A percentile compares a stretch with the other conserved stretches of the same genome.
These are phyloP conservation scores for Pittosporum tobira DNA, from an alignment of 129 eudicot genomes.

Conservation along the genomic window DNA sequence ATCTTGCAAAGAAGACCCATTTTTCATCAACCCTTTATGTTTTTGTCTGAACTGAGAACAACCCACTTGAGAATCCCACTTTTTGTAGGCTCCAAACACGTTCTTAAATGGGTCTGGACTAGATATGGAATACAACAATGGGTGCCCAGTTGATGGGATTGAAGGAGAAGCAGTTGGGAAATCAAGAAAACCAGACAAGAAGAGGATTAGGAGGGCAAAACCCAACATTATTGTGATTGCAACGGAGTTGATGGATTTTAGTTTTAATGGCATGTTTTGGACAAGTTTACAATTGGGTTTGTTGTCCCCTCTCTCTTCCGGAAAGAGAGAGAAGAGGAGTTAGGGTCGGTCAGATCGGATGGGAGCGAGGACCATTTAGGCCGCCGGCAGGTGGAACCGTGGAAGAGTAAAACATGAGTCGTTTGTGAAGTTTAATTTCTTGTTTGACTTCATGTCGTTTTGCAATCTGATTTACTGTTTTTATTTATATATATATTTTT, in stretches of 20 bases:
- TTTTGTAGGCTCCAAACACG: slow-evolving; percentile 46
- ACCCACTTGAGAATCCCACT: slow-evolving; percentile 90
- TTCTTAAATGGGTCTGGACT: slow-evolving; percentile 57
- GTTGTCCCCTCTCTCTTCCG: neutral
- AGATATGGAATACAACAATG: slow-evolving; percentile 13
- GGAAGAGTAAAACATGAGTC: too few relatives aligned
- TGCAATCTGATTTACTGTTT: too few relatives aligned
- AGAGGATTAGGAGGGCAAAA: slow-evolving; percentile 40
- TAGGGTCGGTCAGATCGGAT: neutral
- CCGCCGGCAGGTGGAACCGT: neutral
- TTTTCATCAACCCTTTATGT: slow-evolving; percentile 25
- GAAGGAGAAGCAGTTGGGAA: slow-evolving; percentile 52
- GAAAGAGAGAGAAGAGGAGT: slow-evolving; percentile 7
- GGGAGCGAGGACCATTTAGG: neutral
- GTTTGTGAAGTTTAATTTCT: too few relatives aligned
- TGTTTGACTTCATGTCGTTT: too few relatives aligned
- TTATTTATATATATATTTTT: too few relatives aligned
- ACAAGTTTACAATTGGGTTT: neutral
- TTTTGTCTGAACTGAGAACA: slow-evolving; percentile 48
- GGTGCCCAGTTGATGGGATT: slow-evolving; percentile 14
- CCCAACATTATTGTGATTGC: slow-evolving; percentile 44
- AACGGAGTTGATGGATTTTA: slow-evolving; percentile 53
- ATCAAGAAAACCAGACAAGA: slow-evolving; percentile 48
- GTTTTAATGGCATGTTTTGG: slow-evolving; percentile 26
- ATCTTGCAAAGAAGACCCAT: slow-evolving; percentile 52